Evolutionary conservation across 2,329 filamentous ascomycete genomes (phyloP).

Genomic region (Ceratocystis lukuohia): DNA sequence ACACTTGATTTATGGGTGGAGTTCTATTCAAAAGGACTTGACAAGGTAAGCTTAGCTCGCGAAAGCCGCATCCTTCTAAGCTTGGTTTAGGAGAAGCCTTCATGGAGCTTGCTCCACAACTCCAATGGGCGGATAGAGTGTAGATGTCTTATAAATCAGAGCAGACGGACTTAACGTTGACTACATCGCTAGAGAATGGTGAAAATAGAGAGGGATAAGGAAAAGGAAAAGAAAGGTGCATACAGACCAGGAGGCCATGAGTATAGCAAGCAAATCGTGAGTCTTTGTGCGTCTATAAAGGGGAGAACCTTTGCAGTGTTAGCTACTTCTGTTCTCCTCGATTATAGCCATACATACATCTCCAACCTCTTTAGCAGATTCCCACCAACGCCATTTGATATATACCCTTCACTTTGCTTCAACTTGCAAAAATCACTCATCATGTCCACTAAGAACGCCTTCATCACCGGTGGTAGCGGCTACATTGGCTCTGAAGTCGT

Average conservation of each 20-base stretch:
- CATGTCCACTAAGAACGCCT: slow-evolving; percentile 22
- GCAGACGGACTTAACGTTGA: not conserved
- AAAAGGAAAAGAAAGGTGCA: not conserved
- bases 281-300: too few species aligned
- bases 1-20: too few species aligned
- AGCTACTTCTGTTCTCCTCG: too few species aligned
- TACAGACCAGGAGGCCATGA: not conserved
- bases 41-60: too few species aligned
- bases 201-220: not conserved
- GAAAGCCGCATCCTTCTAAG: not conserved
- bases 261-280: too few species aligned
- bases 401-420: not conserved
- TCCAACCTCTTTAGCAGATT: too few species aligned
- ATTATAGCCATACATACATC: too few species aligned
- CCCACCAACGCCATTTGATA: too few species aligned
- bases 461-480: slow-evolving; percentile 32
- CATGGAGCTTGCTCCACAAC: not conserved
- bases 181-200: not conserved
- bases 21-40: too few species aligned
- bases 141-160: not conserved
- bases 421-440: not conserved
- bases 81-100: not conserved
- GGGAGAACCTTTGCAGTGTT: too few species aligned
- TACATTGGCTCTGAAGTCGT: slow-evolving; percentile 29
- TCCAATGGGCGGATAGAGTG: not conserved